Evolutionary conservation across 2,329 filamentous ascomycete species (phyloP), one percentile per base, ranked within the genome.

Genomic region (Dothideomycetes sp.): DNA sequence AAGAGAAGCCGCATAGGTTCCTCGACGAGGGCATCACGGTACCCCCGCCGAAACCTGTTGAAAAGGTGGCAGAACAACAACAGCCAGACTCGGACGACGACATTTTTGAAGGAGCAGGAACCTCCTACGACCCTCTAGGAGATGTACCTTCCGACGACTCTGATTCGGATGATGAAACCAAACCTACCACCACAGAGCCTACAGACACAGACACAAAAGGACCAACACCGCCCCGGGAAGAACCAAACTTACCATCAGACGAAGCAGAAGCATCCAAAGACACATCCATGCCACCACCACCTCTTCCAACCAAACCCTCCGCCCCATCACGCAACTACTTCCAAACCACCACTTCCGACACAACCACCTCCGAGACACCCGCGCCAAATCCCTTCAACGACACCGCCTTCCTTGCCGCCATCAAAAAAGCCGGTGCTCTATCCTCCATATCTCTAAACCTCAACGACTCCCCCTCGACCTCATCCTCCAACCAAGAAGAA

Each of bases 351-450:
- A 22, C 38, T 12, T 33, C 36, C 3, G 44, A 41, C 4, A 17
- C 44, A 10, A 43, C 45, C 18, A 30, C 45, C 17, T 33, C 32
- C 18, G 41, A 51, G 25, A 27, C 16, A 16, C 12, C 20, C 15
- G 47, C 48, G 10, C 15, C 47, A n/a, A 51, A 51, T 28, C 44
- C 48, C 11, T 55, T 71, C 4, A 74, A 81, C 53, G 86, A 95
- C 53, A 82, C 86, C 2, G 76, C 82, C 2, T 80, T 94, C 47
- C 71, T 87, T 48, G 86, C 85, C 3, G 86, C 86, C 0, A 73
- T 98, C 53, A 85, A 87, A 62, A 87, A 87, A 59, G 89, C 89
- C 41, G 62, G 63, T 40, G 63, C 57, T 28, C 57, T 65, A 66
- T 72, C 46, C n/a, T 45, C 44, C 33, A 32, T 44, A 22, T 43